Evolutionary conservation across 139 green algal genomes (phyloP).

Genomic region (Chlorella sorokiniana): DNA sequence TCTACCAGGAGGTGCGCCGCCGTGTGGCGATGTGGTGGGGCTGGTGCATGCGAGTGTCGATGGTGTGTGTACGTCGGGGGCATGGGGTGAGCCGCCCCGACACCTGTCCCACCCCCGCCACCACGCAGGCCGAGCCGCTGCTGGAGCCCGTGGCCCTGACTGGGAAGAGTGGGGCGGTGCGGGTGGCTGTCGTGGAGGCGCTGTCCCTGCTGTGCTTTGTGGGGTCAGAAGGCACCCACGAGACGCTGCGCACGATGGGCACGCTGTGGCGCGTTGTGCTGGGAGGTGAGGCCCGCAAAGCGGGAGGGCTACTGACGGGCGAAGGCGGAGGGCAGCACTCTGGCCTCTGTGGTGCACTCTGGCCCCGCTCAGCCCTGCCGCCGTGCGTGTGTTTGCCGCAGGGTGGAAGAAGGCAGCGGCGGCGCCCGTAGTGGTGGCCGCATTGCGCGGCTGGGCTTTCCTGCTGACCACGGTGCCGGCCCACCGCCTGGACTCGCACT

Average conservation of each 20-base stretch:
- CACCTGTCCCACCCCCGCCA: background rate
- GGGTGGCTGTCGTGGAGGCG: conserved; percentile 50
- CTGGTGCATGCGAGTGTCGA: background rate
- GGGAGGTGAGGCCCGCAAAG: background rate
- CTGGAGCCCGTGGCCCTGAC: conserved; percentile 48
- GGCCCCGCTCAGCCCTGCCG: background rate
- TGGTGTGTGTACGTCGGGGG: background rate
- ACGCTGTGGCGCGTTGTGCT: conserved; percentile 53
- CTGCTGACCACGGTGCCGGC: conserved; percentile 64
- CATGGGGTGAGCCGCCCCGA: no score
- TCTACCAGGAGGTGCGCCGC: conserved; percentile 20
- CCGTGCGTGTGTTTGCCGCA: background rate
- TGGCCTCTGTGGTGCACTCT: background rate
- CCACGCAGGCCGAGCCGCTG: conserved; percentile 37
- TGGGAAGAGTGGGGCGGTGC: conserved; percentile 30
- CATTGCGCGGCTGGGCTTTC: conserved; percentile 69
- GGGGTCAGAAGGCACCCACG: conserved; percentile 49
- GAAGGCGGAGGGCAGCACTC: background rate
- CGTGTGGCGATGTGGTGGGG: background rate
- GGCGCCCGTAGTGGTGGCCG: conserved; percentile 33
- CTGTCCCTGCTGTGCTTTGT: conserved; percentile 68
- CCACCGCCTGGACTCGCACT: conserved; percentile 18
- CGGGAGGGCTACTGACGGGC: background rate
- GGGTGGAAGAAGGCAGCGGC: conserved; percentile 19
- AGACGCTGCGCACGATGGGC: conserved; percentile 49